Percentiles rank a stretch among this genome's conserved stretches.
These are phyloP conservation scores for Hylodesmum podocarpum DNA, from an alignment of 306 rosid genomes.

Conservation along the genomic window DNA sequence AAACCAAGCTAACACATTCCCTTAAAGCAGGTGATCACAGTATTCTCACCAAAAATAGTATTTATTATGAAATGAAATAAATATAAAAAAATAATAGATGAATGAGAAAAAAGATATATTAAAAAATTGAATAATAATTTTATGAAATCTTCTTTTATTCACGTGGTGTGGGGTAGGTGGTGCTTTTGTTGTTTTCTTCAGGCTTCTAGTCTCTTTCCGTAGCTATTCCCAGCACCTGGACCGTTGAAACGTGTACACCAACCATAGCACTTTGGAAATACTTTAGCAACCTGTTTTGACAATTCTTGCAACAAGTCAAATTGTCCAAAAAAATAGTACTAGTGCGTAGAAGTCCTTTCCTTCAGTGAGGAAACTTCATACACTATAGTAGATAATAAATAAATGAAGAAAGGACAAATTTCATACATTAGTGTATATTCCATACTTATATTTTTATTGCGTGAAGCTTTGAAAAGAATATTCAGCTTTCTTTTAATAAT, in stretches of 20 bases:
- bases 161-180: too few relatives aligned
- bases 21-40: too few relatives aligned
- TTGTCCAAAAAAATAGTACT: background rate
- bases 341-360: conserved; percentile 2
- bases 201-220: conserved; percentile 23
- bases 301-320: conserved; percentile 37
- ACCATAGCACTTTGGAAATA: conserved; percentile 14
- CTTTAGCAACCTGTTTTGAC: conserved; percentile 32
- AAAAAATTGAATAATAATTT: too few relatives aligned
- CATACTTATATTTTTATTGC: background rate
- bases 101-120: too few relatives aligned
- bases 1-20: too few relatives aligned
- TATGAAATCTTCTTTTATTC: too few relatives aligned
- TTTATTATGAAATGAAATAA: too few relatives aligned
- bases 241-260: conserved; percentile 18
- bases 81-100: too few relatives aligned
- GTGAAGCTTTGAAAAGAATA: background rate
- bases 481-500: background rate
- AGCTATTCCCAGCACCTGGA: conserved; percentile 14
- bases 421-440: background rate
- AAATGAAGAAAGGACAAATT: background rate
- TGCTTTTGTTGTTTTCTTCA: conserved; percentile 16
- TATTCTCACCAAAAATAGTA: too few relatives aligned
- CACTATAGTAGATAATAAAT: background rate
- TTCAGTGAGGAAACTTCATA: conserved; percentile 11